A percentile compares a stretch with the other conserved stretches of the same genome.
Evolutionary conservation across 257 asterid species (phyloP).

Genomic region (Solanum tacnaense): DNA sequence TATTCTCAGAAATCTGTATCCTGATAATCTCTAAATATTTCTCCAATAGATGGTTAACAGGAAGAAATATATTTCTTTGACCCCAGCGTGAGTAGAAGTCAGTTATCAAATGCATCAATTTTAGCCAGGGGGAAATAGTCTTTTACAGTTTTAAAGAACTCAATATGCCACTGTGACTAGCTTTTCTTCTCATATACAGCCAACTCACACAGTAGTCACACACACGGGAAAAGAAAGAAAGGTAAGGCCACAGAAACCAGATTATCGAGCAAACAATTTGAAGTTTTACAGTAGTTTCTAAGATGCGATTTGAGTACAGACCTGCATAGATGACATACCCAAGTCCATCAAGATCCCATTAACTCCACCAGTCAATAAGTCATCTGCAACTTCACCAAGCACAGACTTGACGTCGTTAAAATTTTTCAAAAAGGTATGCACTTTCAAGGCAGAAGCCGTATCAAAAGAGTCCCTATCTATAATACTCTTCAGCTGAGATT

Average conservation of each 20-base stretch:
- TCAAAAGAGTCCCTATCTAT: conserved; percentile 18
- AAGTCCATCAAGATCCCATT: conserved; percentile 88
- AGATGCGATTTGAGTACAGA: conserved; percentile 2
- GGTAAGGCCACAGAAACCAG: neutral
- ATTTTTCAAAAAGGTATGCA: conserved; percentile 56
- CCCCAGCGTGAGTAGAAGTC: neutral
- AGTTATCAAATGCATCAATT: neutral
- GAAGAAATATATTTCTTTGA: neutral
- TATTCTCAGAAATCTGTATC: neutral
- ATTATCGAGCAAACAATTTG: neutral
- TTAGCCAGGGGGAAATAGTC: neutral
- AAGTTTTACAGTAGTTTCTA: neutral
- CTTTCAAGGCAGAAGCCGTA: conserved; percentile 28
- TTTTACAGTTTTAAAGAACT: neutral
- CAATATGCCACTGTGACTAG: neutral
- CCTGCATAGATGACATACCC: conserved; percentile 99
- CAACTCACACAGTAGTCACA: neutral
- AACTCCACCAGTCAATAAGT: conserved; percentile 34
- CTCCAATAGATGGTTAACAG: neutral
- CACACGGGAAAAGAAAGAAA: neutral
- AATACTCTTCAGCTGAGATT: conserved; percentile 29
- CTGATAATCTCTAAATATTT: neutral
- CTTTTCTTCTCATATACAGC: neutral
- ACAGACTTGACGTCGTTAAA: conserved; percentile 43
- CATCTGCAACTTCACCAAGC: conserved; percentile 41